These are phyloP conservation scores for Blastobotrys elegans DNA, from an alignment of 1,139 yeast species.

Conservation along the genomic window DNA sequence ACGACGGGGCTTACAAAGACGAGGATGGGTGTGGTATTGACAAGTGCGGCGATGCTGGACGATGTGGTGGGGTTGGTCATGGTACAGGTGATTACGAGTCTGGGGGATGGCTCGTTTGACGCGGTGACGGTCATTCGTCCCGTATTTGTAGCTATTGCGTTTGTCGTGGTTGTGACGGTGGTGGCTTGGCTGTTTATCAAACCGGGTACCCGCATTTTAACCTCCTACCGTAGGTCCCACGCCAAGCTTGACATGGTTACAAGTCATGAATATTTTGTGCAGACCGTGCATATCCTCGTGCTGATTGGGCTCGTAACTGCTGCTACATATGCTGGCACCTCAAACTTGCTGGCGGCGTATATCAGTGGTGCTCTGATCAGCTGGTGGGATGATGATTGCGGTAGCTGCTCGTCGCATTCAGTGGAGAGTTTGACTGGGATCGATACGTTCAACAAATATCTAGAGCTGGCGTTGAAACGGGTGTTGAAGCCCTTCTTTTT, in stretches of 20 bases:
- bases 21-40: slow-evolving; percentile 6
- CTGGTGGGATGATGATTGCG: no score
- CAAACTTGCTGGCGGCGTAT: slow-evolving; percentile 10
- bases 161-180: not conserved
- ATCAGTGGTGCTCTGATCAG: slow-evolving; percentile 3
- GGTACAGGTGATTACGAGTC: slow-evolving; percentile 8
- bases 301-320: slow-evolving; percentile 7
- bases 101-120: not conserved
- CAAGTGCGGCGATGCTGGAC: slow-evolving; percentile 12
- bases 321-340: slow-evolving; percentile 9
- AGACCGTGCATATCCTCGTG: not conserved
- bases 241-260: not conserved
- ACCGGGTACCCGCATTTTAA: not conserved
- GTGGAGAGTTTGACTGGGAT: not conserved
- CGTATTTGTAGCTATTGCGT: slow-evolving; percentile 5
- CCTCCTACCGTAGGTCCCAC: not conserved
- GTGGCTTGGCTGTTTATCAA: not conserved
- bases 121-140: slow-evolving; percentile 3
- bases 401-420: no score
- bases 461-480: not conserved
- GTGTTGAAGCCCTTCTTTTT: slow-evolving; percentile 7
- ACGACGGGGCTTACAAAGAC: slow-evolving; percentile 2
- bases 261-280: not conserved
- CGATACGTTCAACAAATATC: not conserved
- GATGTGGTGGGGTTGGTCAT: slow-evolving; percentile 12